Evolutionary conservation across 768 basidiomycete species (phyloP).

Genomic region (Russula sp.): DNA sequence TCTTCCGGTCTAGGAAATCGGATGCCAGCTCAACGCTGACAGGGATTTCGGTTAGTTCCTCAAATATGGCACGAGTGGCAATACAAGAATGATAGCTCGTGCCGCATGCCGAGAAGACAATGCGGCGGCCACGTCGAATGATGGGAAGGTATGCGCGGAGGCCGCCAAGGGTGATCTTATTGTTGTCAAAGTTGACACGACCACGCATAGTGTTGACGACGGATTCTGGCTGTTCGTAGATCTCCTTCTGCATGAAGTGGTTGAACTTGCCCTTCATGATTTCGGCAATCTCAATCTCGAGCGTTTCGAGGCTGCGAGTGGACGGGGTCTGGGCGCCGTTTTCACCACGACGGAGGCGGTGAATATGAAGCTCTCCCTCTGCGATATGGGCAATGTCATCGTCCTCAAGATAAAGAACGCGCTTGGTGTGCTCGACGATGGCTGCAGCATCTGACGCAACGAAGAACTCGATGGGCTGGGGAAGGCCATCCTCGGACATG

Average conservation of each 20-base stretch:
- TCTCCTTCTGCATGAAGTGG: conserved; percentile 99
- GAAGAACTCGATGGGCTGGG: conserved; percentile 99
- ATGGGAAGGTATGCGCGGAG: conserved; percentile 92
- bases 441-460: conserved; percentile 96
- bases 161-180: conserved; percentile 90
- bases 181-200: conserved; percentile 94
- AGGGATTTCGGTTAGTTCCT: conserved; percentile 98
- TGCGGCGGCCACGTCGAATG: conserved; percentile 89
- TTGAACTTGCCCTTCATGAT: conserved; percentile 99
- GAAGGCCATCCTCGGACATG: conserved; percentile 97
- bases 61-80: conserved; percentile 95
- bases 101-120: conserved; percentile 97
- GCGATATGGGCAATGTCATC: conserved; percentile 98
- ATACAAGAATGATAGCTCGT: conserved; percentile 97
- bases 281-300: conserved; percentile 98
- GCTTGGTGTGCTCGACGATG: conserved; percentile 97
- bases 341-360: conserved; percentile 90
- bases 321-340: conserved; percentile 55
- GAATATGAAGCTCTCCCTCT: conserved; percentile 97
- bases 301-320: conserved; percentile 93
- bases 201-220: conserved; percentile 99
- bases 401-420: conserved; percentile 97
- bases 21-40: conserved; percentile 95
- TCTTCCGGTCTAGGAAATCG: conserved; percentile 98
- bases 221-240: conserved; percentile 97